Conservation (phyloP, 306 rosid genomes). For the Quercus wislizeni region DNA sequence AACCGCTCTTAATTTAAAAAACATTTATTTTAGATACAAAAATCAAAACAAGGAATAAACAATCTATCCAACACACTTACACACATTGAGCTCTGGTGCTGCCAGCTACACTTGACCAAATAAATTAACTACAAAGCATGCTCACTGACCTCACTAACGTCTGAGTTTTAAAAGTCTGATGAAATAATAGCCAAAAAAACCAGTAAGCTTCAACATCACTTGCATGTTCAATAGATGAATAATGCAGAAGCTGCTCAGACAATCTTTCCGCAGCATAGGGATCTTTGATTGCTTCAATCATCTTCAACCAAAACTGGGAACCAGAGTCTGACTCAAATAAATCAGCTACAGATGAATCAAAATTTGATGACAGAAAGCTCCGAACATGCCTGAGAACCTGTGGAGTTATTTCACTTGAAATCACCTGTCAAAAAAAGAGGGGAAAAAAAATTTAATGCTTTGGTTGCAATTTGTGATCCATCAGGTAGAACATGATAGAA, state of each 20-base stretch:
- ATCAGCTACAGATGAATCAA: slow-evolving; percentile 30
- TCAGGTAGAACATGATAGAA: slow-evolving; percentile 2
- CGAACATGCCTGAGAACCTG: slow-evolving; percentile 48
- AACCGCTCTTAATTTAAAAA: neutral
- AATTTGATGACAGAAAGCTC: slow-evolving; percentile 41
- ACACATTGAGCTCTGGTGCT: neutral
- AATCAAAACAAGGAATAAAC: neutral
- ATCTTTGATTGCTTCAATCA: slow-evolving; percentile 70
- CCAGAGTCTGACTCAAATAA: slow-evolving; percentile 42
- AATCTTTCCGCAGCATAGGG: slow-evolving; percentile 66
- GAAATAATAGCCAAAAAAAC: slow-evolving; percentile 80
- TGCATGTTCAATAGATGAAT: slow-evolving; percentile 46
- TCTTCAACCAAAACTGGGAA: slow-evolving; percentile 65
- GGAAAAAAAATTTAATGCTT: slow-evolving; percentile 19
- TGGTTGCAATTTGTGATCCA: slow-evolving; percentile 17
- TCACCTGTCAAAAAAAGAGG: slow-evolving; percentile 36
- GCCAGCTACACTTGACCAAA: neutral
- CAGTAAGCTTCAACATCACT: slow-evolving; percentile 81
- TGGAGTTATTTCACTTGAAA: slow-evolving; percentile 55
- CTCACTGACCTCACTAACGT: slow-evolving; percentile 65
- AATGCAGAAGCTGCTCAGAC: slow-evolving; percentile 73
- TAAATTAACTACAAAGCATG: neutral
- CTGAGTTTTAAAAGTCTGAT: slow-evolving; percentile 39
- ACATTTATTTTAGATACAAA: neutral
- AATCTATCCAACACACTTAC: neutral